Base-by-base conservation (phyloP, 2,329 filamentous ascomycete species). In the Hyphodiscus sp. region DNA sequence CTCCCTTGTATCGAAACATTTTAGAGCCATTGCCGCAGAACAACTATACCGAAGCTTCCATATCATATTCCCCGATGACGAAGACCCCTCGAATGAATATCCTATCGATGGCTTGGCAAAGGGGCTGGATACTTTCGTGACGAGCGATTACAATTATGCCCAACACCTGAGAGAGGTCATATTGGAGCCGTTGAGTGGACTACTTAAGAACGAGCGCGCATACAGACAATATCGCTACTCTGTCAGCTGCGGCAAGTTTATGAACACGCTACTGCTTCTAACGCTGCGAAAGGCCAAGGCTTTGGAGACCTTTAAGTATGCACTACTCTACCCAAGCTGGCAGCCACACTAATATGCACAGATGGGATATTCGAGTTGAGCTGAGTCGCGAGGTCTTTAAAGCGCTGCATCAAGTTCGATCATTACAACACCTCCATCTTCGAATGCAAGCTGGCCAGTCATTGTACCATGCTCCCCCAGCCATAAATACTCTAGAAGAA, bases 341-440 rank as follows among this genome's bases (percentile, higher is more conserved):
- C 11, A 38, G 33, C 16, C 11, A 5, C 13, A 26, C 5, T n/a
- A 20, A 26, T 7, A 16, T 20, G 7, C 44, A 23, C 50, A 82
- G 78, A 58, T 86, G 82, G 82, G 82, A 85, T 63, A 79, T 85
- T 51, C 76, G 80, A 7, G 77, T 86, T 51, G 82, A 85, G 65
- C 72, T 86, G 10, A 82, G 77, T 63, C 72, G 79, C 6, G 75
- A 74, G 1, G 75, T 85, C 4, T 85, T 81, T 67, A 73, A 73
- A 53, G 74, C 75, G 33, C 70, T 86, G 11, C 81, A 83, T 63
- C 67, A 72, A 33, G 79, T 83, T 52, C 56, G 69, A 18, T 72
- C 75, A 7, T 71, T 86, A 26, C 73, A 74, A 52, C 69, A 77
- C 55, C 61, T 86, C 13, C 78, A 82, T 58, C 63, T 86, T 44